Conservation (phyloP, 1,284 basidiomycete species). For the Irpex sp. region DNA sequence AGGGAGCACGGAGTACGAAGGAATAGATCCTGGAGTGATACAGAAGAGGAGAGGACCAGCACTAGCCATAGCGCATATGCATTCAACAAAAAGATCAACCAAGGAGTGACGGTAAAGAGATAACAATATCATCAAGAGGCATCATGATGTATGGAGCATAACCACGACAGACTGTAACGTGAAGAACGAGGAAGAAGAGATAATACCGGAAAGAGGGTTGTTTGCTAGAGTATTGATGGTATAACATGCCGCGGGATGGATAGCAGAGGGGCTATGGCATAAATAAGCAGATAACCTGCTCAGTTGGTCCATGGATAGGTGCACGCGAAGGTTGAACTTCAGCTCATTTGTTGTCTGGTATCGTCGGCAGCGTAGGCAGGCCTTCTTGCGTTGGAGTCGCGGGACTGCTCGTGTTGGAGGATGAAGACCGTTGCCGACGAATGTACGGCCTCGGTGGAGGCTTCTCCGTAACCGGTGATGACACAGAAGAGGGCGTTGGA, state of each 20-base stretch:
- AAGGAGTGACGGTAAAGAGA: neutral
- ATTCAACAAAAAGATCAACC: neutral
- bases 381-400: neutral
- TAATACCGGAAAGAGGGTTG: neutral
- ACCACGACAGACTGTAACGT: neutral
- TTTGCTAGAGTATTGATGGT: neutral
- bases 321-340: neutral
- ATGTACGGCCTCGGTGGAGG: slow-evolving; percentile 54
- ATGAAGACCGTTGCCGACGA: slow-evolving; percentile 47
- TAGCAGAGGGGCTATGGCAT: neutral
- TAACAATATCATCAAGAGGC: no score
- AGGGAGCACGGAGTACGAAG: neutral
- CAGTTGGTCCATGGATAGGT: neutral
- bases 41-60: neutral
- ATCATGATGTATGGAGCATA: no score
- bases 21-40: neutral
- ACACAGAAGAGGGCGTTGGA: slow-evolving; percentile 17
- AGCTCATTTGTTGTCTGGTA: neutral
- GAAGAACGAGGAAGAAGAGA: neutral
- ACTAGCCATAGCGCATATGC: neutral
- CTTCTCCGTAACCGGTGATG: slow-evolving; percentile 30
- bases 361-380: neutral
- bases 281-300: neutral
- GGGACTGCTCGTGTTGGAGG: slow-evolving; percentile 33
- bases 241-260: neutral